Conservation (phyloP, 495 filamentous ascomycete genomes). For the Talaromyces borbonicus region DNA sequence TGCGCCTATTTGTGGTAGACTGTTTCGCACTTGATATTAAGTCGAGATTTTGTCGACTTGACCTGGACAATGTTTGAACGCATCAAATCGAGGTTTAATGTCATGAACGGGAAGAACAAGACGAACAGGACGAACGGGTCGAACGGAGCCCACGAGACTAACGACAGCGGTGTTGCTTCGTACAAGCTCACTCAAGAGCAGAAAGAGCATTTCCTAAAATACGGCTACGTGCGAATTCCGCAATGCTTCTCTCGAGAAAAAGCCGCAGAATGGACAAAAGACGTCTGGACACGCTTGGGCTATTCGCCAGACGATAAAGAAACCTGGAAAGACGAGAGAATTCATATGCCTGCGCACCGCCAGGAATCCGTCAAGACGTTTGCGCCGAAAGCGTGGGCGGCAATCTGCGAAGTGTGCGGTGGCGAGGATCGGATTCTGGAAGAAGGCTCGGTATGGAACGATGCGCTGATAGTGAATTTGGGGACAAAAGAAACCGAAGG, state of each 20-base stretch:
- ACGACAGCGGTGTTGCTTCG: too few relatives aligned
- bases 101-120: not conserved
- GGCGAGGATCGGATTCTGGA: conserved; percentile 49
- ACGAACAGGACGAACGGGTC: too few relatives aligned
- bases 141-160: too few relatives aligned
- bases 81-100: not conserved
- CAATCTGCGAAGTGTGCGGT: conserved; percentile 61
- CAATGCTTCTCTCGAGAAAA: conserved; percentile 53
- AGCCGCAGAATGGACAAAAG: conserved; percentile 44
- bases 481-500: conserved; percentile 47
- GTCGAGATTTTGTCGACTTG: too few relatives aligned
- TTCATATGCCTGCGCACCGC: conserved; percentile 55
- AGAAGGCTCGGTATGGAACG: conserved; percentile 48
- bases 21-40: too few relatives aligned
- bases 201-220: conserved; percentile 53
- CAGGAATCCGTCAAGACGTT: conserved; percentile 45
- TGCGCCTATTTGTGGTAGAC: too few relatives aligned
- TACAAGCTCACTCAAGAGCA: conserved; percentile 44
- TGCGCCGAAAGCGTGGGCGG: conserved; percentile 58
- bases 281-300: conserved; percentile 60
- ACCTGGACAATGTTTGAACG: conserved; percentile 1
- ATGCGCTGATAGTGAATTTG: conserved; percentile 65
- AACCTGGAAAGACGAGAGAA: conserved; percentile 53
- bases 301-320: conserved; percentile 55
- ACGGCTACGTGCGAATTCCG: conserved; percentile 54